Evolutionary conservation across 2,329 filamentous ascomycete genomes (phyloP).

Genomic region (Xylaria sp.): DNA sequence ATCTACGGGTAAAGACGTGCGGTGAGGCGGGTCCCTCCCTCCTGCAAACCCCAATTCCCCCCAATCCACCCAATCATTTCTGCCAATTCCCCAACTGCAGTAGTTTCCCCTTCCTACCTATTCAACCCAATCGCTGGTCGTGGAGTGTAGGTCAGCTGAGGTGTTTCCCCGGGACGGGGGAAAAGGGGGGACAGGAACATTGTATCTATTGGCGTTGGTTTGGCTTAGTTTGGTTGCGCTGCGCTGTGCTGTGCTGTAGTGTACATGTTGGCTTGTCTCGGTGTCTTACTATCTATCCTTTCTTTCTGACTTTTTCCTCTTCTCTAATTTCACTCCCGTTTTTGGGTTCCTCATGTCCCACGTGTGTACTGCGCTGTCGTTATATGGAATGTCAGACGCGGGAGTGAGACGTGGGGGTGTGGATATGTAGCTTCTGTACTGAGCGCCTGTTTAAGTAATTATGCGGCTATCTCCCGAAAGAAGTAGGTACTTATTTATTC

Average conservation of each 20-base stretch:
- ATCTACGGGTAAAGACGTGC: constrained; percentile 38
- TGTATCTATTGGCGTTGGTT: neutral
- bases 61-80: constrained; percentile 18
- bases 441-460: constrained; percentile 1
- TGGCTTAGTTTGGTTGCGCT: neutral
- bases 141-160: constrained; percentile 31
- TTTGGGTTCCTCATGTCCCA: neutral
- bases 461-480: constrained; percentile 28
- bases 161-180: constrained; percentile 16
- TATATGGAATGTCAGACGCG: neutral
- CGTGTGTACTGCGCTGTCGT: neutral
- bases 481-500: constrained; percentile 16
- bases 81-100: too few species aligned
- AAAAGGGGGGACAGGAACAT: neutral
- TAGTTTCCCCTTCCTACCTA: too few species aligned
- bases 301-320: neutral
- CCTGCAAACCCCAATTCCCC: neutral
- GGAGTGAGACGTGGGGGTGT: constrained; percentile 15
- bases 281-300: neutral
- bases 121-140: constrained; percentile 22
- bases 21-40: constrained; percentile 17
- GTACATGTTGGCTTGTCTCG: neutral
- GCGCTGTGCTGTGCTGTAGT: neutral
- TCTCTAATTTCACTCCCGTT: neutral
- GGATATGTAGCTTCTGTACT: neutral